phyloP scores from a whole-genome alignment of 495 filamentous ascomycete genomes.

The Letharia lupina region DNA sequence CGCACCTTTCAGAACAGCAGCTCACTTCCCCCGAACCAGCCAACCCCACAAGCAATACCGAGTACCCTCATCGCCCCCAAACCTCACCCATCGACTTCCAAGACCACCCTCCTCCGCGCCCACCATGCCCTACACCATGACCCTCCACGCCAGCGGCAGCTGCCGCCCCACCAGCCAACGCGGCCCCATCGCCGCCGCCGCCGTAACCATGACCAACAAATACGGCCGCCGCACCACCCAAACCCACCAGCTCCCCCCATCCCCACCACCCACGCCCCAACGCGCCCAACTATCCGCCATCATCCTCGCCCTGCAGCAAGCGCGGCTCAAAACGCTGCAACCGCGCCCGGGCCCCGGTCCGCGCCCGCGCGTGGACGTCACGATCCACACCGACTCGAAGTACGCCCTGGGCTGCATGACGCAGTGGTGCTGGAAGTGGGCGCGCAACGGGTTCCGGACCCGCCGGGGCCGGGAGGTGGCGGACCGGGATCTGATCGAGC shows the following conservation, averaged over 20 bases:
- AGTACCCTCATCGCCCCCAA: not conserved
- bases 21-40: no score
- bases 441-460: slow-evolving; percentile 3
- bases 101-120: not conserved
- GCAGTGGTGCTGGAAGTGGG: slow-evolving; percentile 7
- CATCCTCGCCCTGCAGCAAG: slow-evolving; percentile 33
- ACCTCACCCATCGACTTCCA: not conserved
- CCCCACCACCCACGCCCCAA: slow-evolving; percentile 32
- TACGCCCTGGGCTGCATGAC: slow-evolving; percentile 13
- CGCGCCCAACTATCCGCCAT: slow-evolving; percentile 35
- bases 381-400: slow-evolving; percentile 9
- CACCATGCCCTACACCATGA: slow-evolving; percentile 35
- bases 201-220: slow-evolving; percentile 21
- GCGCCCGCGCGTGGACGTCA: not conserved
- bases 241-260: slow-evolving; percentile 12
- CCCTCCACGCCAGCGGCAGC: slow-evolving; percentile 35
- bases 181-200: slow-evolving; percentile 31
- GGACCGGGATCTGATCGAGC: slow-evolving; percentile 4
- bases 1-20: no score
- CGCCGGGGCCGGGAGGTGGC: not conserved
- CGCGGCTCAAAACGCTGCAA: slow-evolving; percentile 25
- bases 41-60: not conserved
- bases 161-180: slow-evolving; percentile 32
- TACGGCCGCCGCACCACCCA: not conserved
- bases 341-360: slow-evolving; percentile 4